phyloP scores from a whole-genome alignment of 352 stramenopile species.

The Phytophthora constricta region DNA sequence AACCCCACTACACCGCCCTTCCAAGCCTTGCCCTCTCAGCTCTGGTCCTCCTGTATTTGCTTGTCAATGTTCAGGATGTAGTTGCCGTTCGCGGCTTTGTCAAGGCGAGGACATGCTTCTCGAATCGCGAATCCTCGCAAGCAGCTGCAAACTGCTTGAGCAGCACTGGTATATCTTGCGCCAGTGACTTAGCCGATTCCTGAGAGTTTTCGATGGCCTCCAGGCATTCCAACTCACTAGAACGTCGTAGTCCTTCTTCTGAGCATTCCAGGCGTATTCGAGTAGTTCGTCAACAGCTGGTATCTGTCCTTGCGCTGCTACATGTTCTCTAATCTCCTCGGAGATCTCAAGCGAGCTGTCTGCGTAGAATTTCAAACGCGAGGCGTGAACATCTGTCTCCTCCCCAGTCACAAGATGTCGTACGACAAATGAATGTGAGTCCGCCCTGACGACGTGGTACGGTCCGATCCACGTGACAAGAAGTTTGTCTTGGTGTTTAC shows the following conservation, averaged over 20 bases:
- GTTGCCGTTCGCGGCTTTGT: not conserved
- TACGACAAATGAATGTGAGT: slow-evolving; percentile 32
- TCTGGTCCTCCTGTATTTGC: too few relatives aligned
- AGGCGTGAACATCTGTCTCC: slow-evolving; percentile 31
- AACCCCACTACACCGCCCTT: too few relatives aligned
- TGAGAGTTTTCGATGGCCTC: not conserved
- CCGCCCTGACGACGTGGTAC: slow-evolving; percentile 25
- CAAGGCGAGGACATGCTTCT: not conserved
- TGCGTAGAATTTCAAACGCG: slow-evolving; percentile 41
- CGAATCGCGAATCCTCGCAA: not conserved
- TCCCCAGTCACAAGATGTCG: slow-evolving; percentile 20
- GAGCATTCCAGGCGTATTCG: slow-evolving; percentile 2
- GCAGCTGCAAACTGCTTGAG: not conserved
- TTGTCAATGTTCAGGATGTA: too few relatives aligned
- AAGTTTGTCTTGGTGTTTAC: slow-evolving; percentile 36
- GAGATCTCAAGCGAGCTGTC: slow-evolving; percentile 31
- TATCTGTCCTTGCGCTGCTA: slow-evolving; percentile 25
- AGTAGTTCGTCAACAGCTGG: slow-evolving; percentile 11
- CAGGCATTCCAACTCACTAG: not conserved
- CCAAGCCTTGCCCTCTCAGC: too few relatives aligned
- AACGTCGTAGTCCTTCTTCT: slow-evolving; percentile 12
- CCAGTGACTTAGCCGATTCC: not conserved
- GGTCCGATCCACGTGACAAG: slow-evolving; percentile 41
- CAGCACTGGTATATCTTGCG: not conserved
- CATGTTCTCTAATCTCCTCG: slow-evolving; percentile 33